These are phyloP conservation scores for Oxytropis ochrocephala DNA, from an alignment of 306 rosid genomes.

Conservation along the genomic window DNA sequence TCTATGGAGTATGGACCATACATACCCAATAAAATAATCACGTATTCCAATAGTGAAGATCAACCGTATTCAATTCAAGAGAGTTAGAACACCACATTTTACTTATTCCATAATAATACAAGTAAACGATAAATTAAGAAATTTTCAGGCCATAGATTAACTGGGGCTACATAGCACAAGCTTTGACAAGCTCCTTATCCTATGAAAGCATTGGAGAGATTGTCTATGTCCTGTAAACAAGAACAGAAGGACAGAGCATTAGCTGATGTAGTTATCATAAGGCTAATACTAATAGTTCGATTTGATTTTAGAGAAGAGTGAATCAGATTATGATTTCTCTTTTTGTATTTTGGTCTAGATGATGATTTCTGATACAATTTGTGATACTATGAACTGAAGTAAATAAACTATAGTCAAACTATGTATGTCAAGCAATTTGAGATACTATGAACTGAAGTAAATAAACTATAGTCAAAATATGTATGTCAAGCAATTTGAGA, in stretches of 20 bases:
- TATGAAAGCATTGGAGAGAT: not conserved
- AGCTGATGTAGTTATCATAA: not conserved
- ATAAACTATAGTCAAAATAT: not conserved
- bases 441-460: not conserved
- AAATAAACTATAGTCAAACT: not conserved
- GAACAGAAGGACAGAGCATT: not conserved
- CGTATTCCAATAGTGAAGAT: too few species aligned
- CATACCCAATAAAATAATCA: too few species aligned
- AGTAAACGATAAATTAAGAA: not conserved
- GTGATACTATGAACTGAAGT: not conserved
- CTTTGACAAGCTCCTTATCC: constrained; percentile 3
- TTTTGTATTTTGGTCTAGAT: not conserved
- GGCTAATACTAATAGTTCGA: not conserved
- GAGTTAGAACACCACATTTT: not conserved
- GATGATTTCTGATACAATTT: not conserved
- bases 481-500: not conserved
- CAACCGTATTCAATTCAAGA: not conserved
- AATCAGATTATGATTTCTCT: not conserved
- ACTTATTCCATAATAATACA: constrained; percentile 20
- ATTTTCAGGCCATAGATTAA: not conserved
- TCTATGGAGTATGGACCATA: not conserved
- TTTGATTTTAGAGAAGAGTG: not conserved
- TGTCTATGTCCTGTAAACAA: constrained; percentile 16
- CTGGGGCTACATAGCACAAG: not conserved
- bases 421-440: not conserved